phyloP scores from a whole-genome alignment of 1,284 basidiomycete species.

The Schizophyllum commune region DNA sequence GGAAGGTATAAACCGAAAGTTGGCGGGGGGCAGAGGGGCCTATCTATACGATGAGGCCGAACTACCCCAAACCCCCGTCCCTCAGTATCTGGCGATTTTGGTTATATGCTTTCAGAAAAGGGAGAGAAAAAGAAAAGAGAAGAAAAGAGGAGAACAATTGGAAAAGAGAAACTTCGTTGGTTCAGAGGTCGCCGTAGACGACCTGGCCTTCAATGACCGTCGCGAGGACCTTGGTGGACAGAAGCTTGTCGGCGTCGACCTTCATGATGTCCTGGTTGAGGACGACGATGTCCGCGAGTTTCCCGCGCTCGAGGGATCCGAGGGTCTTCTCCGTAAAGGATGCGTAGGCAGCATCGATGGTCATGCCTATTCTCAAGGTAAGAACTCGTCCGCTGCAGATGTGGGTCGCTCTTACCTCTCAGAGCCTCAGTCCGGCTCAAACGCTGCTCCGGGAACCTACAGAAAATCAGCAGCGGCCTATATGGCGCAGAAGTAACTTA shows the following conservation, averaged over 20 bases:
- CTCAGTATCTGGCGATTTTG: neutral
- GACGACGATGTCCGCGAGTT: slow-evolving; percentile 78
- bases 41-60: no score
- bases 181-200: slow-evolving; percentile 48
- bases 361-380: slow-evolving; percentile 29
- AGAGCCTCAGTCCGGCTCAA: slow-evolving; percentile 69
- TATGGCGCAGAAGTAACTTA: slow-evolving; percentile 20
- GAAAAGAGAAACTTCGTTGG: slow-evolving; percentile 6
- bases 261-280: slow-evolving; percentile 79
- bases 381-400: neutral
- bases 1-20: no score
- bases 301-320: slow-evolving; percentile 71
- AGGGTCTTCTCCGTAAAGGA: slow-evolving; percentile 71
- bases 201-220: slow-evolving; percentile 75
- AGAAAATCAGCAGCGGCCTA: neutral
- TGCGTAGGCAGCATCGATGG: slow-evolving; percentile 78
- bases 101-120: neutral
- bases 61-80: no score
- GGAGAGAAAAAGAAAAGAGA: neutral
- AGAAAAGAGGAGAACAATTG: neutral
- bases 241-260: slow-evolving; percentile 50
- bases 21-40: no score
- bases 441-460: slow-evolving; percentile 75
- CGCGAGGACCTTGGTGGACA: slow-evolving; percentile 63
- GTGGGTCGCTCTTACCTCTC: slow-evolving; percentile 34